Evolutionary conservation across 2,329 filamentous ascomycete genomes (phyloP), one percentile per base, ranked within the genome.

Genomic region (Thielaviopsis punctulata): DNA sequence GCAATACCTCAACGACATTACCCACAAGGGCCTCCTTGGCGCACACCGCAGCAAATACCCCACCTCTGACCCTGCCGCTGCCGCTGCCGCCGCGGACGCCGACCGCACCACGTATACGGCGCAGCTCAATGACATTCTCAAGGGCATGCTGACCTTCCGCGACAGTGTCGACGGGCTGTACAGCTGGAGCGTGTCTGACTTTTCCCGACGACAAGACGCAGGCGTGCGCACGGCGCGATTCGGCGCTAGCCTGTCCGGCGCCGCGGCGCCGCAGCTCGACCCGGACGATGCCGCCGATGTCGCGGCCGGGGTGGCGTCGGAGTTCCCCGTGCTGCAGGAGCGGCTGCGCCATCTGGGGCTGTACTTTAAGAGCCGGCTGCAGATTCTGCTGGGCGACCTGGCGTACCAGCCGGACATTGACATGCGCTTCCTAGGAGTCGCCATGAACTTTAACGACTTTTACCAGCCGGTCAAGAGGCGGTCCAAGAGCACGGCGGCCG

Each of bases 381-480:
- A 87, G 63, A 72, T 89, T 41, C 69, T 98, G 52, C 71, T 98
- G 3, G 88, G 92, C 13, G 93, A 98, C 64, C 66, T 98, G 57
- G 84, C 87, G 8, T 90, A 93, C 67, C 90, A 96, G 66, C 83
- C 88, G 1, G 92, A 98, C 64, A 82, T 89, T 49, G 92, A 98
- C 65, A 86, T 98, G 80, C 76, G 90, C 52, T 96, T 96, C 71
- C 69, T 98, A 58, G 92, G 87, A 39, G 88, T 96, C 46, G 86
- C 92, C 41, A 96, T 98, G 87, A 98, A 96, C 68, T 98, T 96
- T 67, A 98, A 98, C 66, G 90, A 96, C 64, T 85, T 94, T 23
- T 96, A 96, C 66, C 78, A 86, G 66, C 85, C 86, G 13, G 77
- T 81, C 45, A 73, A 80, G 60, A 76, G 81, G 63, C 80, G 80